Conservation (phyloP, 805 yeast genomes). For the Yarrowia keelungensis region DNA sequence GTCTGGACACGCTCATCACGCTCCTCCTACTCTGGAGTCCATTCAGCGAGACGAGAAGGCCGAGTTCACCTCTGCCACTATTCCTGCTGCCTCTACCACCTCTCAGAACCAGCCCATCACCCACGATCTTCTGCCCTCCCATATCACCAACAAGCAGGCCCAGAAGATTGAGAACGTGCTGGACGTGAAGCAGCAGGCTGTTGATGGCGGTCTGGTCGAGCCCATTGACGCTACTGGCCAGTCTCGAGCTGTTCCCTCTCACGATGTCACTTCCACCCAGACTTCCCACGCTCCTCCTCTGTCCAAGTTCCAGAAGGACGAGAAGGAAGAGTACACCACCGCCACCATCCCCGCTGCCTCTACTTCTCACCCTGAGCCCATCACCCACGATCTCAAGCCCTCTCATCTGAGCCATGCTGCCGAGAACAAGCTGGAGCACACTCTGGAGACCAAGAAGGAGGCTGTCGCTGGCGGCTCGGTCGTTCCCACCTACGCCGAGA, state of each 20-base stretch:
- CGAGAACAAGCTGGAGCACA: constrained; percentile 5
- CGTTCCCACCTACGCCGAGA: constrained; percentile 7
- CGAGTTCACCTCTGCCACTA: constrained; percentile 8
- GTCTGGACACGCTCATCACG: neutral
- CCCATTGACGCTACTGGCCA: constrained; percentile 25
- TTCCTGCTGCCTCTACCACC: constrained; percentile 13
- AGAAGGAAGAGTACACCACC: constrained; percentile 4
- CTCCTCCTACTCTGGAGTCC: constrained; percentile 13
- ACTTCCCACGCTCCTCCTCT: constrained; percentile 4
- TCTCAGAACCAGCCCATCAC: constrained; percentile 20
- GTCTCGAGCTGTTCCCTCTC: constrained; percentile 15
- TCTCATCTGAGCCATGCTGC: constrained; percentile 16
- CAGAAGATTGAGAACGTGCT: constrained; percentile 12
- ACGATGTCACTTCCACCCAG: neutral
- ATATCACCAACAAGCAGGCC: constrained; percentile 6
- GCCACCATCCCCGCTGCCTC: constrained; percentile 6
- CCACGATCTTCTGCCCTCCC: constrained; percentile 10
- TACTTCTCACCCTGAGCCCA: constrained; percentile 3
- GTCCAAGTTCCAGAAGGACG: constrained; percentile 5
- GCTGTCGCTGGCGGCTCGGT: constrained; percentile 10
- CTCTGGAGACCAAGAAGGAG: constrained; percentile 23
- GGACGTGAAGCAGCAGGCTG: constrained; percentile 27
- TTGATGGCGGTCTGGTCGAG: constrained; percentile 14
- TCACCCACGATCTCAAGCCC: constrained; percentile 19
- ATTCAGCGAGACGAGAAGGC: constrained; percentile 17